Evolutionary conservation across 2,329 filamentous ascomycete genomes (phyloP), one percentile per base, ranked within the genome.

Genomic region (Apiospora kogelbergensis): DNA sequence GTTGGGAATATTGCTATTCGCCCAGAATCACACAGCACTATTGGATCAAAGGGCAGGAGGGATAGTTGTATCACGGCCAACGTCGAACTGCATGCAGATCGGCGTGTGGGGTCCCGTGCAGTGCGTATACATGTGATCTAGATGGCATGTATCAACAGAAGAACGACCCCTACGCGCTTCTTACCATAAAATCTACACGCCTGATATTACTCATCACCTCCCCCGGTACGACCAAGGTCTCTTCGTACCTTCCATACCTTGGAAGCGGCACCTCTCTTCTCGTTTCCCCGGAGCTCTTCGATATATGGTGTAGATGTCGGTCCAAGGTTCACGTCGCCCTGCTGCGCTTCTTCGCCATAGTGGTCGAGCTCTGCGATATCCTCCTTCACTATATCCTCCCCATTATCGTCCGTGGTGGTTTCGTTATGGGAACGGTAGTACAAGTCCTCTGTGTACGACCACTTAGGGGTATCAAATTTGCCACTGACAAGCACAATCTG

Each of bases 381-480:
- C 30, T 75, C 77, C 42, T 82, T 79, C 40, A 78, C 71, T 13
- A 68, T 68, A 22, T 78, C 74, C 1, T 68, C 66, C 17, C 64
- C 69, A 41, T 74, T 74, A 6, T 70, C 72, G 10, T 13, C 71
- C 6, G 75, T 72, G 22, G 75, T 72, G 22, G 46, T 69, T 15
- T 30, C 71, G 70, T 60, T 72, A 74, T 13, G 26, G 22, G 70
- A 37, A 26, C 69, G 44, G 30, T 78, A 73, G 71, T 89, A 85
- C 20, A 90, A 72, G 44, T 90, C 87, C 75, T 93, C 91, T 0
- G 88, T 87, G 71, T 91, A 92, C 1, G 90, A 89, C 90, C 91
- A 93, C 3, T 84, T 88, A 0, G 91, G 90, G 1, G 87, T 81
- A 74, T 93, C 91, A 68, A 92, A 88, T 72, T 87, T 90, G 2